Evolutionary conservation across 179 eudicot genomes (phyloP).

Genomic region (Amaranthus tricolor): DNA sequence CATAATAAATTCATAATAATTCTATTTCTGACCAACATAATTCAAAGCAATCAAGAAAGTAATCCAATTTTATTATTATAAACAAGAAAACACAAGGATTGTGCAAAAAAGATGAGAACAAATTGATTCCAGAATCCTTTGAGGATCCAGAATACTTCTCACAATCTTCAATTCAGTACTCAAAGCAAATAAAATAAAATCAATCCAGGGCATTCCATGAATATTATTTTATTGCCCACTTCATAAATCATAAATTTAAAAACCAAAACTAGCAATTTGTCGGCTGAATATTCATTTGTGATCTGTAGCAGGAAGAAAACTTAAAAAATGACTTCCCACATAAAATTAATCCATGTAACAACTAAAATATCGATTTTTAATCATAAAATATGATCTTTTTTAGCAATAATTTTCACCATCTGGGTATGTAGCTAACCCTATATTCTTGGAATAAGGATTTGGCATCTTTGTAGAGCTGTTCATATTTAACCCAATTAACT

Average conservation of each 20-base stretch:
- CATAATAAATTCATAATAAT: background rate
- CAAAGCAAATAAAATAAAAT: background rate
- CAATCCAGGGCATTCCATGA: too few relatives aligned
- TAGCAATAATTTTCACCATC: too few relatives aligned
- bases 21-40: slow-evolving; percentile 7
- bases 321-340: too few relatives aligned
- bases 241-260: background rate
- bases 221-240: background rate
- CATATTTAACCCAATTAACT: too few relatives aligned
- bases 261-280: slow-evolving; percentile 20
- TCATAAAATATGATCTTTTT: too few relatives aligned
- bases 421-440: too few relatives aligned
- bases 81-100: slow-evolving; percentile 2
- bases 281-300: slow-evolving; percentile 27
- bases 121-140: slow-evolving; percentile 12
- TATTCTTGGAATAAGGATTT: too few relatives aligned
- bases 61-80: background rate
- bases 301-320: slow-evolving; percentile 12
- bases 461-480: too few relatives aligned
- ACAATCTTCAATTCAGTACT: slow-evolving; percentile 12
- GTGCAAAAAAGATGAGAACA: slow-evolving; percentile 17
- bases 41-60: slow-evolving; percentile 13
- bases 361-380: too few relatives aligned
- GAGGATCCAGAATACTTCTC: slow-evolving; percentile 18
- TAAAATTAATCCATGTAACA: too few relatives aligned